Conservation (phyloP, 2,329 filamentous ascomycete genomes). For the Colletotrichum sp. region DNA sequence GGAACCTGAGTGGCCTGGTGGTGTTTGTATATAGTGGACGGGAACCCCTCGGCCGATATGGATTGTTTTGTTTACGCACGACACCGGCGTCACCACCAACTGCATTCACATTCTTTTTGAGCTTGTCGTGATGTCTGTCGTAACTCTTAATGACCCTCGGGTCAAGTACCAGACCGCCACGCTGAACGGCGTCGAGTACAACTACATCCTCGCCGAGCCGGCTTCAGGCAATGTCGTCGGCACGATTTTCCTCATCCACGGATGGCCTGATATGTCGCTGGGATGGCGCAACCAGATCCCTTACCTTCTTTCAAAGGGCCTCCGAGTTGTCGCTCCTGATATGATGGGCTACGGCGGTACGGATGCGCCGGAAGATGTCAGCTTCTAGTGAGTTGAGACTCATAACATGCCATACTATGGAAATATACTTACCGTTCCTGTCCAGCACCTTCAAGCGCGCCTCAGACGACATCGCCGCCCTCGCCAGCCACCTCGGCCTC, state of each 20-base stretch:
- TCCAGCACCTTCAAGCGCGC: constrained; percentile 72
- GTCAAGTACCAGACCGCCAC: constrained; percentile 8
- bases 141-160: background rate
- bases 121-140: background rate
- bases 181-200: constrained; percentile 63
- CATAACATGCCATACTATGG: background rate
- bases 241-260: constrained; percentile 60
- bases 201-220: constrained; percentile 57
- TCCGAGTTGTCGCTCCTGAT: constrained; percentile 77
- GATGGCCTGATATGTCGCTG: constrained; percentile 76
- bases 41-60: background rate
- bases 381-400: background rate
- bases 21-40: background rate
- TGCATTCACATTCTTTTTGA: background rate
- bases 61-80: background rate
- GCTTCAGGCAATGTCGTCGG: constrained; percentile 32
- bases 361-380: constrained; percentile 56
- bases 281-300: constrained; percentile 86
- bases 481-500: constrained; percentile 59
- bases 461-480: constrained; percentile 72
- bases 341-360: constrained; percentile 81
- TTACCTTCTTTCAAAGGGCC: constrained; percentile 65
- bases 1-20: background rate
- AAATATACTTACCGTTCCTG: constrained; percentile 34
- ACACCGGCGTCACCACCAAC: background rate